Evolutionary conservation across 2,329 filamentous ascomycete species (phyloP).

Genomic region (Venturia nashicola): DNA sequence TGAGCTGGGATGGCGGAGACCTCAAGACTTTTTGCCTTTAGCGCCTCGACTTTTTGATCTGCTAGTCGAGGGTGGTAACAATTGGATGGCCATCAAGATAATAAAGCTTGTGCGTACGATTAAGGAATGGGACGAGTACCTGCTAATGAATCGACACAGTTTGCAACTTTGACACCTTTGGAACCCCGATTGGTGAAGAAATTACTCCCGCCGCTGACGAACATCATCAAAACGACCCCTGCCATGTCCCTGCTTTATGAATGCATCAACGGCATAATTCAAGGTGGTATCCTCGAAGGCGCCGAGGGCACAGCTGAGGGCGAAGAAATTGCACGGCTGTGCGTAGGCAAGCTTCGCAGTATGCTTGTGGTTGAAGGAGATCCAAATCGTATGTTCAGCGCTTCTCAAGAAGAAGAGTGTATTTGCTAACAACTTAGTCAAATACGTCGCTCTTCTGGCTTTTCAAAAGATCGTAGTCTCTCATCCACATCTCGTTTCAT

Average conservation of each 20-base stretch:
- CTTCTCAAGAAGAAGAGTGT: constrained; percentile 10
- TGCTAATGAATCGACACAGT: constrained; percentile 38
- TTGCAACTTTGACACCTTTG: constrained; percentile 84
- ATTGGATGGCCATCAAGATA: constrained; percentile 99
- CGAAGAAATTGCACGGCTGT: constrained; percentile 84
- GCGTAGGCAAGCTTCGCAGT: constrained; percentile 81
- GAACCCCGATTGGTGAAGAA: constrained; percentile 89
- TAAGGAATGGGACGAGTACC: not conserved
- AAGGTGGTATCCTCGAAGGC: constrained; percentile 82
- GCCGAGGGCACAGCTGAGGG: constrained; percentile 68
- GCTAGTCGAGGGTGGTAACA: constrained; percentile 83
- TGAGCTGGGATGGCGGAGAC: constrained; percentile 86
- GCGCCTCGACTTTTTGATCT: constrained; percentile 88
- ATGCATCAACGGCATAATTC: constrained; percentile 96
- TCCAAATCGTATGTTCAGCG: constrained; percentile 61
- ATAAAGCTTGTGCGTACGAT: constrained; percentile 71
- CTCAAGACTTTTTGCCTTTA: constrained; percentile 84
- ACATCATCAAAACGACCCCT: constrained; percentile 84
- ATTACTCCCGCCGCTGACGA: constrained; percentile 77
- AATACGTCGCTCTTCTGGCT: constrained; percentile 90
- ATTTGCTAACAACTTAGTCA: constrained; percentile 44
- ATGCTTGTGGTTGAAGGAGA: constrained; percentile 93
- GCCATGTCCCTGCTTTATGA: constrained; percentile 98
- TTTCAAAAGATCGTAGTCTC: constrained; percentile 91
- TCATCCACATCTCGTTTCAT: constrained; percentile 75